Evolutionary conservation across 306 rosid species (phyloP), one percentile per base, ranked within the genome.

Genomic region (Acmispon strigosus): DNA sequence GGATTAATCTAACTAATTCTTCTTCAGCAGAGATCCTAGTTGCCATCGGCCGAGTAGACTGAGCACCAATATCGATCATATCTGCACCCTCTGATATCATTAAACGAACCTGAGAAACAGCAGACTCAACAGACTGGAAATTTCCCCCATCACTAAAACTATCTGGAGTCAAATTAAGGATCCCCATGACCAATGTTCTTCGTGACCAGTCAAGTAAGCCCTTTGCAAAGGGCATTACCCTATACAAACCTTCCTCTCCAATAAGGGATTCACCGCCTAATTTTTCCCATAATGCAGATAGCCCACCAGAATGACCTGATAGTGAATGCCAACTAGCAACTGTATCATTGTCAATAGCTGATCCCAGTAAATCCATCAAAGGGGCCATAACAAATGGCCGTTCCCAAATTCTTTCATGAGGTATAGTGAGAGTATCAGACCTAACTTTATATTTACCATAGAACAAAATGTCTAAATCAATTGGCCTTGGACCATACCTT

Each of bases 351-450:
- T 89, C 96, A 63, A 80, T 59, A 80, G 73, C 73, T 41, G 86
- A 81, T 75, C 97, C 98, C 55, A 87, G 66, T 69, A 94, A 82
- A 82, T 90, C 98, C 66, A 94, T 71, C 79, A 94, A 41, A 69
- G 98, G 98, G 57, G 96, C 98, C 82, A 94, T 68, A 24, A 94
- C 96, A 82, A 94, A 94, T 0, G 97, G 97, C 57, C 97, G 82
- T 62, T 94, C 99, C 99, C 97, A 89, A 69, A 89, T 91, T 84
- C 92, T 86, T 85, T 91, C 96, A 52, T 94, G 96, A 39, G 99
- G 97, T 61, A 94, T 70, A 0, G 73, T 82, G 62, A 94, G 96
- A 61, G 84, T 74, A 58, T 86, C 85, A 16, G 96, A 91, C 22
- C 77, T 76, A 36, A 91, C 84, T 80, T 78, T 80, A 45, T 59